phyloP scores from a whole-genome alignment of 805 yeast species.

The Clavispora fructus region DNA sequence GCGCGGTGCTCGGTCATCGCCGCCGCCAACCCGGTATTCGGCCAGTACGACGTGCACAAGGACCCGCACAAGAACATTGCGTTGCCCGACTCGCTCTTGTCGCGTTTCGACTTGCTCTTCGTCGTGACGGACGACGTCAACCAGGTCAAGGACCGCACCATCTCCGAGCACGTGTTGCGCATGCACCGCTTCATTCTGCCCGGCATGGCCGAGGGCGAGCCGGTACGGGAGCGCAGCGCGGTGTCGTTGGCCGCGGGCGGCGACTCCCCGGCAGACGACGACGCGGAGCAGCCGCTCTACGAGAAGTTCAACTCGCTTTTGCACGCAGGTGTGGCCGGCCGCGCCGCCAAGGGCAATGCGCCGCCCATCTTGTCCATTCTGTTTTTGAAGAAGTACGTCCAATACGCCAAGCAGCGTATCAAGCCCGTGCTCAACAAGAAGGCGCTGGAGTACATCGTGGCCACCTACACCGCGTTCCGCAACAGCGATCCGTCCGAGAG shows the following conservation, averaged over 20 bases:
- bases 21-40: conserved; percentile 96
- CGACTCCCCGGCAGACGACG: conserved; percentile 41
- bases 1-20: conserved; percentile 97
- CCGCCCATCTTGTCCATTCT: conserved; percentile 57
- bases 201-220: conserved; percentile 89
- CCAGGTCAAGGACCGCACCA: conserved; percentile 74
- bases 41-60: conserved; percentile 92
- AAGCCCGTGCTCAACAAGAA: conserved; percentile 71
- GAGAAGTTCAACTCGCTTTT: conserved; percentile 78
- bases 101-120: conserved; percentile 93
- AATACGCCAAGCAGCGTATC: conserved; percentile 86
- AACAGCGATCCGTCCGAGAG: conserved; percentile 54
- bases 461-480: conserved; percentile 74
- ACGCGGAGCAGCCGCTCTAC: conserved; percentile 60
- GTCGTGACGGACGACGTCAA: conserved; percentile 95
- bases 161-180: conserved; percentile 90
- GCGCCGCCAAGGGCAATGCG: conserved; percentile 18
- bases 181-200: conserved; percentile 88
- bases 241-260: conserved; percentile 81
- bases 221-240: conserved; percentile 71
- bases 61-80: conserved; percentile 97
- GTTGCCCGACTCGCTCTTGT: conserved; percentile 88
- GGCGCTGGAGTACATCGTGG: conserved; percentile 78
- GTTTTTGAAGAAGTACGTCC: conserved; percentile 86
- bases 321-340: conserved; percentile 64